phyloP scores from a whole-genome alignment of 1,139 yeast genomes.

The Taphrina confusa region DNA sequence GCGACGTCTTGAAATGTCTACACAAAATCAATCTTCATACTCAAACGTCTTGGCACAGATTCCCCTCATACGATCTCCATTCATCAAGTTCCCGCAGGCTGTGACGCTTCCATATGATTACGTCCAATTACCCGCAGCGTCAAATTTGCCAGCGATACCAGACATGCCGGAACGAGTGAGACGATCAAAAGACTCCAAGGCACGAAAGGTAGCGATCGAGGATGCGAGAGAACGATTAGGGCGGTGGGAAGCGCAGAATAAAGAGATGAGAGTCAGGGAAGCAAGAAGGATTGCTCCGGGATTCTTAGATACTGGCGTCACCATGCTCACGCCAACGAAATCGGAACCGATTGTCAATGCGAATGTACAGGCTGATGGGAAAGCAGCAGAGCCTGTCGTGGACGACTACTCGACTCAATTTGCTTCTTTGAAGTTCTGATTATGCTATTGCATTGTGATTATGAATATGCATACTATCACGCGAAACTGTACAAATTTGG shows the following conservation, averaged over 20 bases:
- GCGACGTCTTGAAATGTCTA: background rate
- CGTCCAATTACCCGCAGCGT: constrained; percentile 9
- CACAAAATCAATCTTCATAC: background rate
- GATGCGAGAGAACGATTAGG: background rate
- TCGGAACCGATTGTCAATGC: background rate
- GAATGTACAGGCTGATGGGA: background rate
- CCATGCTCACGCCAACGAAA: constrained; percentile 28
- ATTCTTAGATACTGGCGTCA: constrained; percentile 34
- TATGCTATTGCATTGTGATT: no score
- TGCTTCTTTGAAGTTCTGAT: constrained; percentile 17
- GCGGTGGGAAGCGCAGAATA: constrained; percentile 18
- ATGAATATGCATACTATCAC: no score
- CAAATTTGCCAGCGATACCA: constrained; percentile 6
- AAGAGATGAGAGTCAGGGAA: constrained; percentile 9
- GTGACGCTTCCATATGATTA: constrained; percentile 30
- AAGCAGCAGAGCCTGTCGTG: background rate
- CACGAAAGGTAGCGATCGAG: background rate
- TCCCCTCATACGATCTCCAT: constrained; percentile 28
- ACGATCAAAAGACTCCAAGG: background rate
- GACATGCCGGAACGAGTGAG: background rate
- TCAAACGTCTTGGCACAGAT: constrained; percentile 20
- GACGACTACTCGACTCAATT: constrained; percentile 12
- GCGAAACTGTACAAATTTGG: no score
- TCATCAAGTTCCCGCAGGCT: constrained; percentile 27
- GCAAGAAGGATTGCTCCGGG: constrained; percentile 36